Base-by-base conservation (phyloP, 371 early-diverging fungal genomes). In the Apophysomyces sp. region DNA sequence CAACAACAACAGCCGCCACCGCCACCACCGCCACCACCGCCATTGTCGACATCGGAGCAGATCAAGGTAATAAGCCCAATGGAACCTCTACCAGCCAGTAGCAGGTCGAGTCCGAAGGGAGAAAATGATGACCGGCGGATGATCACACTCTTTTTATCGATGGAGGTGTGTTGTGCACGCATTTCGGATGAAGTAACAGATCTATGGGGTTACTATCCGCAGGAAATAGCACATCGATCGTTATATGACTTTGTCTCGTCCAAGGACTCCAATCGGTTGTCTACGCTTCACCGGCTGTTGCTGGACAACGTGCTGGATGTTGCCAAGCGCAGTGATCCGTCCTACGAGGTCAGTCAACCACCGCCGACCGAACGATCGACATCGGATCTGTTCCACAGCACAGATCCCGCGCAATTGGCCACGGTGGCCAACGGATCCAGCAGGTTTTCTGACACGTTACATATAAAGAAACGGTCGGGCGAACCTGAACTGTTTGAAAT, bases 171-270 rank as follows among this genome's bases (percentile, higher is more conserved):
- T 39, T 86, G 86, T 62, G 86, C 86, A 9, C 74, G 81, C 28
- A 83, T 77, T 41, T 84, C 86, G 4, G 82, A 83, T 58, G 84
- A 84, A 55, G 77, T 77, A 0, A 74, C 77, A 29, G 77, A 72
- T 12, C 60, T 76, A 13, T 79, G 86, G 79, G 86, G 85, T 1
- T 81, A 82, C 44, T 81, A 83, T 41, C 85, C 88, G 0, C 81
- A 80, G 55, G 83, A 86, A 58, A 70, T 88, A 7, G 74, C 83
- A 1, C 79, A 85, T 71, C 78, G 80, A 31, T 78, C 88, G 2
- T 60, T 88, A 18, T 81, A 81, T 56, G 79, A 83, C 5, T 83
- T 84, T 44, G 60, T 88, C 34, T 77, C 76, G 3, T 63, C 67
- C 9, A 74, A 74, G 37, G 84, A 83, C 51, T 66, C 66, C 0